Evolutionary conservation across 1,139 yeast genomes (phyloP), one percentile per base, ranked within the genome.

Genomic region (Suhomyces bokatorum): DNA sequence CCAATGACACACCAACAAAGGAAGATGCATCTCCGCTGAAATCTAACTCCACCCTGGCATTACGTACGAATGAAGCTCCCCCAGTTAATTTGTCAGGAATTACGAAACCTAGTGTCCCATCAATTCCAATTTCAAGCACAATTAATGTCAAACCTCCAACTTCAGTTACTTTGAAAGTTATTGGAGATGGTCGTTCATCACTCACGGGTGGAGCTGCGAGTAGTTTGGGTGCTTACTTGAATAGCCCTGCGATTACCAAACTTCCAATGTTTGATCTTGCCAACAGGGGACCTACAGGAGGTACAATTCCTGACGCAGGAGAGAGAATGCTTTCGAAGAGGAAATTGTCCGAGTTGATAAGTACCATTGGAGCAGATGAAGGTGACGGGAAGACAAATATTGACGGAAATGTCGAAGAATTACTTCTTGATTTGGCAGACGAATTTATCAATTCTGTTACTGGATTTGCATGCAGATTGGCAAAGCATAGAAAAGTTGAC

Each of bases 381-480:
- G 91, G 93, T 26, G 95, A 88, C 56, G 90, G 95, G 4, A 93
- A 88, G 56, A 87, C 95, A 8, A 79, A 80, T n/a, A 85, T 93
- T 45, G 98, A 91, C 62, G 97, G 97, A 27, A 97, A 93, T 64
- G 98, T 91, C 13, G 98, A 93, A 63, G 97, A 91, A 54, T 69
- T 91, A 34, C 70, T 93, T 40, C 73, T 95, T 40, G 99, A 95
- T 63, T 73, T 93, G 48, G 98, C 99, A 0, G 99, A 95, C 62
- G 99, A 95, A 60, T 93, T 93, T 63, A 95, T 93, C 12, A 80
- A 87, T 13, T 84, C 87, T 40, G 96, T 95, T 2, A 89, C 97
- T 0, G 78, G 89, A 3, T 93, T 93, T 70, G 96, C 97, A 0
- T 93, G 99, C 63, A 80, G 95, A 45, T 73, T 93, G 55, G 99